Conservation (phyloP, 2,329 filamentous ascomycete species). For the Penicillium janthinellum region DNA sequence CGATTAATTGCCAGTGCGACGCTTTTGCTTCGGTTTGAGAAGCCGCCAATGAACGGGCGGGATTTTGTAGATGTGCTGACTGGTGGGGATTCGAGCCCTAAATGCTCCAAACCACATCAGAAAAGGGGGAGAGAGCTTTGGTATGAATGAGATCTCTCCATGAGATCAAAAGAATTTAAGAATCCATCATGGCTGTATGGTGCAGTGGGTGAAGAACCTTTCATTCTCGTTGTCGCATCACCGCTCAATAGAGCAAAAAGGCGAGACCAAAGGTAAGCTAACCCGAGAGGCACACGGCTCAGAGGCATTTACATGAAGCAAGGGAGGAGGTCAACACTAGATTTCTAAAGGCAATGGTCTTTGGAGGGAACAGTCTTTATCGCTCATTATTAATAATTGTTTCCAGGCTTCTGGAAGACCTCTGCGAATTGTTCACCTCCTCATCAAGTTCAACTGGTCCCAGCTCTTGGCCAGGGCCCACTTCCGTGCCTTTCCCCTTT, state of each 20-base stretch:
- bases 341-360: background rate
- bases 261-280: background rate
- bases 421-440: background rate
- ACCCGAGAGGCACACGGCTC: background rate
- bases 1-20: constrained; percentile 14
- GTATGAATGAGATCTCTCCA: background rate
- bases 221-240: background rate
- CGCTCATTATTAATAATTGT: background rate
- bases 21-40: constrained; percentile 20
- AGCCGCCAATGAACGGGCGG: constrained; percentile 21
- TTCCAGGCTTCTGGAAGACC: background rate
- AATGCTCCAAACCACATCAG: background rate
- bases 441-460: background rate
- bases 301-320: background rate
- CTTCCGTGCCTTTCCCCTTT: background rate
- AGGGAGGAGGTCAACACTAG: background rate
- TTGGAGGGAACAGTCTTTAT: background rate
- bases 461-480: background rate
- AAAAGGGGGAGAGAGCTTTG: background rate
- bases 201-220: background rate
- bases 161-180: background rate
- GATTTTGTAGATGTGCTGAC: constrained; percentile 13
- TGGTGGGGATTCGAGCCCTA: constrained; percentile 20
- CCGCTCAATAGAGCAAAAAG: background rate
- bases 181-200: background rate